Conservation (phyloP, 495 filamentous ascomycete species). For the Penicillium soppii region DNA sequence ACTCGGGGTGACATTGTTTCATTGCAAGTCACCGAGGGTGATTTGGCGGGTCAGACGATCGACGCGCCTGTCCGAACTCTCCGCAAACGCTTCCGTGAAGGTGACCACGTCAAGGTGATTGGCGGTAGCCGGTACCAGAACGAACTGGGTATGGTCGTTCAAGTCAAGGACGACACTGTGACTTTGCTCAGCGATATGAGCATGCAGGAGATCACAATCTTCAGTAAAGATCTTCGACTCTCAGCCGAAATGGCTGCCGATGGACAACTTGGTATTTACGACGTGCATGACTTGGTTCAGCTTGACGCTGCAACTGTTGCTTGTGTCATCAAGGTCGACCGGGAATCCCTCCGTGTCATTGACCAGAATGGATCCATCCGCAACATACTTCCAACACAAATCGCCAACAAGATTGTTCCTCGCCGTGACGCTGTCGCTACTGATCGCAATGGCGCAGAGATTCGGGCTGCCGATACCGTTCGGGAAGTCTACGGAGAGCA, state of each 20-base stretch:
- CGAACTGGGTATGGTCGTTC: conserved; percentile 95
- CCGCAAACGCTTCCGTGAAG: conserved; percentile 87
- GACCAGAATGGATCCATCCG: conserved; percentile 86
- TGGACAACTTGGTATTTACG: conserved; percentile 76
- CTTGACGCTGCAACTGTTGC: conserved; percentile 89
- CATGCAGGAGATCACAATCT: conserved; percentile 92
- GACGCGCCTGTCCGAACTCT: conserved; percentile 92
- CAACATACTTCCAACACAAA: conserved; percentile 83
- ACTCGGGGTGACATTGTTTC: conserved; percentile 93
- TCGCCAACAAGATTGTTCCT: conserved; percentile 79
- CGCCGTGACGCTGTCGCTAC: conserved; percentile 84
- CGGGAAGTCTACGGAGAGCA: conserved; percentile 86
- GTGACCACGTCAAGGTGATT: conserved; percentile 98
- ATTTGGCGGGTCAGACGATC: conserved; percentile 76
- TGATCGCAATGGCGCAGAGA: conserved; percentile 90
- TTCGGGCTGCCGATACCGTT: conserved; percentile 85
- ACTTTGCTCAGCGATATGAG: conserved; percentile 88
- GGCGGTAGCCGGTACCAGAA: conserved; percentile 90
- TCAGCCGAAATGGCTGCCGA: conserved; percentile 85
- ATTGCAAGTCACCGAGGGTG: conserved; percentile 80
- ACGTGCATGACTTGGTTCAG: conserved; percentile 91
- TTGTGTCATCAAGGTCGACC: conserved; percentile 91
- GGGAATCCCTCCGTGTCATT: conserved; percentile 83
- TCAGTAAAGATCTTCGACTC: conserved; percentile 93
- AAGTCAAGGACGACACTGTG: conserved; percentile 85